phyloP scores from a whole-genome alignment of 2,329 filamentous ascomycete species.

The Bipolaris victoriae region DNA sequence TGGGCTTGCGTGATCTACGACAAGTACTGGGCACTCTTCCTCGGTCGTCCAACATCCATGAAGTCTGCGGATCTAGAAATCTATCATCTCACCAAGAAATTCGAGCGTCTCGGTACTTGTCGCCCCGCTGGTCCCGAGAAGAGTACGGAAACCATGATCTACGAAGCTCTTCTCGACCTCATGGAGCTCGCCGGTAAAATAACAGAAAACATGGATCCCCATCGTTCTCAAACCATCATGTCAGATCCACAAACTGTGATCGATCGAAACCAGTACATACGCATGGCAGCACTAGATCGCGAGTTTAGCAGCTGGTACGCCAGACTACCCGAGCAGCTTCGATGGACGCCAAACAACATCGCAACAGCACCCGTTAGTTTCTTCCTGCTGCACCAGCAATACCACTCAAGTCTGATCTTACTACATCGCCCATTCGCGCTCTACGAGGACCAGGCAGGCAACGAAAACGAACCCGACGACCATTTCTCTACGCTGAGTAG shows the following conservation, averaged over 20 bases:
- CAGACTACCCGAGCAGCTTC: slow-evolving; percentile 55
- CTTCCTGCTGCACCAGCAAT: slow-evolving; percentile 63
- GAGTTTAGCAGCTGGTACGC: slow-evolving; percentile 63
- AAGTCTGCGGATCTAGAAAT: slow-evolving; percentile 60
- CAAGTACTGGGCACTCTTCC: slow-evolving; percentile 61
- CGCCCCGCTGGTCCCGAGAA: slow-evolving; percentile 43
- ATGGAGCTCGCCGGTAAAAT: slow-evolving; percentile 63
- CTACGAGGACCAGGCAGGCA: slow-evolving; percentile 53
- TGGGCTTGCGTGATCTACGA: slow-evolving; percentile 61
- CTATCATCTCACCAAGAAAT: slow-evolving; percentile 55
- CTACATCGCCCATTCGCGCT: slow-evolving; percentile 61
- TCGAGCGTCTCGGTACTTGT: slow-evolving; percentile 53
- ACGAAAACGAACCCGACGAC: slow-evolving; percentile 47
- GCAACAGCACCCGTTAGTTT: slow-evolving; percentile 50
- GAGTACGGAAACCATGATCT: slow-evolving; percentile 52
- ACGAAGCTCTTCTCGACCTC: slow-evolving; percentile 61
- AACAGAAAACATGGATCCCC: slow-evolving; percentile 53
- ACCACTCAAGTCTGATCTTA: slow-evolving; percentile 60
- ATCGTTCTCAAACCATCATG: slow-evolving; percentile 34
- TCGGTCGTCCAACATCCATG: slow-evolving; percentile 61
- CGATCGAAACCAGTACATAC: slow-evolving; percentile 58
- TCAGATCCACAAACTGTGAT: slow-evolving; percentile 32
- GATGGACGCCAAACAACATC: slow-evolving; percentile 47
- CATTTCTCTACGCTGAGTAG: slow-evolving; percentile 57
- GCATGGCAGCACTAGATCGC: slow-evolving; percentile 59